phyloP scores from a whole-genome alignment of 306 rosid species.

The Vachellia pachyceras region DNA sequence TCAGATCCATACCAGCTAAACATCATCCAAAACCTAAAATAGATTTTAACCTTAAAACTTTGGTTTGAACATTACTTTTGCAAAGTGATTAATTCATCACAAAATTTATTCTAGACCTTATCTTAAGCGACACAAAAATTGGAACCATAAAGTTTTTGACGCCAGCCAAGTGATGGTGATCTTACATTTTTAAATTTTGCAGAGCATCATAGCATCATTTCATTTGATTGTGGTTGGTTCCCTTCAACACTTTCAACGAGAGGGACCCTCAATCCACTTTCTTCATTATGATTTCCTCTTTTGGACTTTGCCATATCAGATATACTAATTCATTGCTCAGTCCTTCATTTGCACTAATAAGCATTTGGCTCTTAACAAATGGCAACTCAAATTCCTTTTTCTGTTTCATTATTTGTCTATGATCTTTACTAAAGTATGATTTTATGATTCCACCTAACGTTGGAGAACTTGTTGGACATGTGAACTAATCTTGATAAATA shows the following conservation, averaged over 20 bases:
- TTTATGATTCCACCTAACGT: conserved; percentile 36
- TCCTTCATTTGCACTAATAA: conserved; percentile 16
- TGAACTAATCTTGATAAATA: conserved; percentile 36
- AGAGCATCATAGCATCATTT: conserved; percentile 40
- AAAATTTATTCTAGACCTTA: too few species aligned
- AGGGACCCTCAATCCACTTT: conserved; percentile 52
- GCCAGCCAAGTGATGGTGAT: conserved; percentile 36
- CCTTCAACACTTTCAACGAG: conserved; percentile 46
- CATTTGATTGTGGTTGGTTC: conserved; percentile 42
- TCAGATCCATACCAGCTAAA: too few species aligned
- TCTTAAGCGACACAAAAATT: conserved; percentile 47
- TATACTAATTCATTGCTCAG: conserved; percentile 1
- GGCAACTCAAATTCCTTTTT: conserved; percentile 28
- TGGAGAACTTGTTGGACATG: conserved; percentile 41
- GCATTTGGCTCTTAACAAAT: conserved; percentile 29
- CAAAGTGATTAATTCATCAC: too few species aligned
- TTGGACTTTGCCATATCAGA: conserved; percentile 30
- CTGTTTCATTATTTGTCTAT: conserved; percentile 31
- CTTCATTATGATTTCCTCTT: conserved; percentile 45
- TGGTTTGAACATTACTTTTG: too few species aligned
- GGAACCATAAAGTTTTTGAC: conserved; percentile 52
- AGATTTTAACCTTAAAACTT: too few species aligned
- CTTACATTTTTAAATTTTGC: conserved; percentile 15
- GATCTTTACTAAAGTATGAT: conserved; percentile 19
- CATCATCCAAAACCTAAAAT: too few species aligned